Conservation (phyloP, 2,329 filamentous ascomycete genomes). For the Grosmannia serpens region DNA sequence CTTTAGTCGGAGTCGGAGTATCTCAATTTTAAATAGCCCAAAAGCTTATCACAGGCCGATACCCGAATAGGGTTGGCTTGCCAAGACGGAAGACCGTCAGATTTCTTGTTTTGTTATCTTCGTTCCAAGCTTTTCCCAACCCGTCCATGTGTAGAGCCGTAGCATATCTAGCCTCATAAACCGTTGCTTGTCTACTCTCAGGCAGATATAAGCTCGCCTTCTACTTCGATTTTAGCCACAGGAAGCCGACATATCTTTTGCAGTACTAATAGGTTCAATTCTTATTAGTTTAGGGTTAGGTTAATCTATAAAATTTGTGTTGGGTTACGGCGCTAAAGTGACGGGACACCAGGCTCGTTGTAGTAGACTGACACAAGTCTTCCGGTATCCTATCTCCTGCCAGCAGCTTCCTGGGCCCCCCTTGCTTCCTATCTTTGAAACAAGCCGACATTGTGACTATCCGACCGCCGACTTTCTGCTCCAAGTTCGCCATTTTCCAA, state of each 20-base stretch:
- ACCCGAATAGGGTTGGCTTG: background rate
- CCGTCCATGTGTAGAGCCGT: background rate
- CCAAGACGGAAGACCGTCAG: background rate
- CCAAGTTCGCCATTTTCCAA: background rate
- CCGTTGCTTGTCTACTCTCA: background rate
- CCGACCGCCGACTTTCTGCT: background rate
- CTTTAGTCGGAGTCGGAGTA: background rate
- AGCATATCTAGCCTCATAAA: background rate
- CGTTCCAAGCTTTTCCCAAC: background rate
- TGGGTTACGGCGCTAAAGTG: too few species aligned
- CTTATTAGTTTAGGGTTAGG: too few species aligned
- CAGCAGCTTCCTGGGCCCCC: background rate
- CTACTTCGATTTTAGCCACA: background rate
- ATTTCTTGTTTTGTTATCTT: background rate
- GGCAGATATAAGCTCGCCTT: background rate
- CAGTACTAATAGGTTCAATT: background rate
- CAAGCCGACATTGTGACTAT: background rate
- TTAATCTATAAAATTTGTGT: too few species aligned
- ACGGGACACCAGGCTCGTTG: background rate
- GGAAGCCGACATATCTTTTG: background rate
- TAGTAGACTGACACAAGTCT: background rate
- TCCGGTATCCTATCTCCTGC: background rate
- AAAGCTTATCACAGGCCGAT: background rate
- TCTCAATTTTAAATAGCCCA: background rate
- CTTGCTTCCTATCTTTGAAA: background rate